Percentiles rank a stretch among this genome's conserved stretches.
These are phyloP conservation scores for Eimeria acervulina DNA, from an alignment of 169 alveolate genomes.

Conservation along the genomic window DNA sequence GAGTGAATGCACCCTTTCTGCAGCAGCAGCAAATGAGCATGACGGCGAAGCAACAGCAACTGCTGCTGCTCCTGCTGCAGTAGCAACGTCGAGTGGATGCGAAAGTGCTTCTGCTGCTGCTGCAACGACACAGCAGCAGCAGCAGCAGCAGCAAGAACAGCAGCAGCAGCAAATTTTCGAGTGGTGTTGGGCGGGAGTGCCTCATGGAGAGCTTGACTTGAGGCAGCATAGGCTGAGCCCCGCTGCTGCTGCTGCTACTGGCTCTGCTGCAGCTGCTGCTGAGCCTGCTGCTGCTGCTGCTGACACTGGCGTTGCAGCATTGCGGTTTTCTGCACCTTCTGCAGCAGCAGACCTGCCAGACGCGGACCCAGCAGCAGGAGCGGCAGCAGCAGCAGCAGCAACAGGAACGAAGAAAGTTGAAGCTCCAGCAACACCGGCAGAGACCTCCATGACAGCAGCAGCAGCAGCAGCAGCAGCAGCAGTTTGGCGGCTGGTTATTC, in stretches of 20 bases:
- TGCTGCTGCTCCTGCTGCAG: too few species aligned
- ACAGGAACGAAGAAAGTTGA: too few species aligned
- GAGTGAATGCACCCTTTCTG: background rate
- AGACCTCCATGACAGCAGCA: too few species aligned
- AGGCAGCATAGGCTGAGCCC: conserved; percentile 4
- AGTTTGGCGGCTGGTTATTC: too few species aligned
- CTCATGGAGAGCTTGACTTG: conserved; percentile 22
- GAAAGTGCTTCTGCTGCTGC: too few species aligned
- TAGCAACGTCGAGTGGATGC: too few species aligned
- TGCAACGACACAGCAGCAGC: background rate
- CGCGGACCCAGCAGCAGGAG: background rate
- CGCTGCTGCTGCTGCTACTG: conserved; percentile 2
- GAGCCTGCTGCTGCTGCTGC: background rate
- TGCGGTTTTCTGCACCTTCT: background rate
- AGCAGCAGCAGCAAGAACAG: background rate
- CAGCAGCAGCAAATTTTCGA: background rate
- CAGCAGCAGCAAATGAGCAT: background rate
- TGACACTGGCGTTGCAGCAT: background rate
- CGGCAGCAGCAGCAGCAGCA: background rate
- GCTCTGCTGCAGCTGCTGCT: too few species aligned
- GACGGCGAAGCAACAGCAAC: background rate
- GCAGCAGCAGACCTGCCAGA: background rate
- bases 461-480: too few species aligned
- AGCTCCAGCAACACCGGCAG: too few species aligned
- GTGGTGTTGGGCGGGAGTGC: conserved; percentile 35